Conservation (phyloP, 192 early-diverging fungal species). For the Coemansia sp. region DNA sequence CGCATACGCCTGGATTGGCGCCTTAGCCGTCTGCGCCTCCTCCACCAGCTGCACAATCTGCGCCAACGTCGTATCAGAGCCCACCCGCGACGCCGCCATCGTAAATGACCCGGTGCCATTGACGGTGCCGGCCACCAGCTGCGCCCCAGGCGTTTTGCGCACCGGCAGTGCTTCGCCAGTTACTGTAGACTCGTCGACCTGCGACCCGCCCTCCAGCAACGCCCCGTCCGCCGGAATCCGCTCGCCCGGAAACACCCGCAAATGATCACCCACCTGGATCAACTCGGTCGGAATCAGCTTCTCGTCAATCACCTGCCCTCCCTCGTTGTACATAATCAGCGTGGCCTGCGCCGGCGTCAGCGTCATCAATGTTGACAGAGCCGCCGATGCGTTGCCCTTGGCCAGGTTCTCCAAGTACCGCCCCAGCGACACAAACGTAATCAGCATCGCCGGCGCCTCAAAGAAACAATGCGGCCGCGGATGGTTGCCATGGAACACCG, state of each 20-base stretch:
- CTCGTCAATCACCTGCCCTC: conserved; percentile 51
- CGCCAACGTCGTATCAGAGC: conserved; percentile 83
- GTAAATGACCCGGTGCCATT: conserved; percentile 86
- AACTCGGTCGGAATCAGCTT: conserved; percentile 79
- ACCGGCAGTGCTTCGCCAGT: conserved; percentile 91
- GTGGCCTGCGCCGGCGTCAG: conserved; percentile 77
- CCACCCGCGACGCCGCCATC: conserved; percentile 83
- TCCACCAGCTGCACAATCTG: conserved; percentile 93
- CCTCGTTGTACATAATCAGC: conserved; percentile 54
- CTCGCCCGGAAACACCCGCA: conserved; percentile 91
- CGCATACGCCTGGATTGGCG: conserved; percentile 92
- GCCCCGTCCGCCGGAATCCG: conserved; percentile 89
- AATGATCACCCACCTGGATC: conserved; percentile 79
- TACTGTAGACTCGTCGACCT: conserved; percentile 94
- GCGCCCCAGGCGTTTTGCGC: conserved; percentile 61
- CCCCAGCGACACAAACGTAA: conserved; percentile 91
- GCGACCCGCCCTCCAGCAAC: conserved; percentile 69
- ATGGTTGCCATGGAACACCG: conserved; percentile 58
- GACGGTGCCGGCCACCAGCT: conserved; percentile 92
- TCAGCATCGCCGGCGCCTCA: conserved; percentile 89
- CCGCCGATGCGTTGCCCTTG: conserved; percentile 89
- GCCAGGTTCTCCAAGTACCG: conserved; percentile 92
- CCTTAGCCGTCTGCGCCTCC: conserved; percentile 91
- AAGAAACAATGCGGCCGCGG: conserved; percentile 81
- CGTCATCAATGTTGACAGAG: conserved; percentile 83